Conservation (phyloP, 805 yeast genomes). For the Schizosaccharomyces japonicus region DNA sequence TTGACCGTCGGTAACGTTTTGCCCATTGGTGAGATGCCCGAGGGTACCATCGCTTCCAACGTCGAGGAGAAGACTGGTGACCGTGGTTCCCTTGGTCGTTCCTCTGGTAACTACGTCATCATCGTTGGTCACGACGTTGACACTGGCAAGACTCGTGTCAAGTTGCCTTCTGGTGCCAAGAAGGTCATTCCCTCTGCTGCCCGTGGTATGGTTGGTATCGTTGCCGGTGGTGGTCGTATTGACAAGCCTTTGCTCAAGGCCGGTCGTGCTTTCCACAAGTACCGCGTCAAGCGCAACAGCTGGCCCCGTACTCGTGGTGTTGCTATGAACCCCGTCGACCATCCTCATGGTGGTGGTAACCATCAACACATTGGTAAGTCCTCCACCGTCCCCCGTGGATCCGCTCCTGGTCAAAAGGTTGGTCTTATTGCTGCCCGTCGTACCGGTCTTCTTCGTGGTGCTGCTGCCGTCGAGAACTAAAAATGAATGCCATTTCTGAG, state of each 20-base stretch:
- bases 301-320: conserved; percentile 99
- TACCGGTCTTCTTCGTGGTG: conserved; percentile 99
- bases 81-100: conserved; percentile 99
- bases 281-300: conserved; percentile 97
- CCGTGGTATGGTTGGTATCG: conserved; percentile 98
- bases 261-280: conserved; percentile 99
- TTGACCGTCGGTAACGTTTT: conserved; percentile 69
- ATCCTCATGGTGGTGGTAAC: conserved; percentile 99
- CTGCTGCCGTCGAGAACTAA: conserved; percentile 77
- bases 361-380: conserved; percentile 99
- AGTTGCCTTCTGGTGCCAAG: conserved; percentile 98
- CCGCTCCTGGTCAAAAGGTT: conserved; percentile 99
- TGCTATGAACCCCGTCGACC: conserved; percentile 99
- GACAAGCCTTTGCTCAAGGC: conserved; percentile 99
- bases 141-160: conserved; percentile 96
- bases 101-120: conserved; percentile 98
- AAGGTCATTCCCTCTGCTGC: conserved; percentile 85
- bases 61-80: conserved; percentile 98
- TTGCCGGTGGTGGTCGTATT: conserved; percentile 99
- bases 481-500: too few species aligned
- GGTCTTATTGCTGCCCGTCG: conserved; percentile 99
- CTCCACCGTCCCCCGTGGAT: conserved; percentile 96
- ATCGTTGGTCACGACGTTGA: conserved; percentile 93
- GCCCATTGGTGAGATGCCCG: conserved; percentile 93
- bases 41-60: conserved; percentile 96